These are phyloP conservation scores for Aspergillus piperis DNA, from an alignment of 2,329 filamentous ascomycete genomes.

Conservation along the genomic window DNA sequence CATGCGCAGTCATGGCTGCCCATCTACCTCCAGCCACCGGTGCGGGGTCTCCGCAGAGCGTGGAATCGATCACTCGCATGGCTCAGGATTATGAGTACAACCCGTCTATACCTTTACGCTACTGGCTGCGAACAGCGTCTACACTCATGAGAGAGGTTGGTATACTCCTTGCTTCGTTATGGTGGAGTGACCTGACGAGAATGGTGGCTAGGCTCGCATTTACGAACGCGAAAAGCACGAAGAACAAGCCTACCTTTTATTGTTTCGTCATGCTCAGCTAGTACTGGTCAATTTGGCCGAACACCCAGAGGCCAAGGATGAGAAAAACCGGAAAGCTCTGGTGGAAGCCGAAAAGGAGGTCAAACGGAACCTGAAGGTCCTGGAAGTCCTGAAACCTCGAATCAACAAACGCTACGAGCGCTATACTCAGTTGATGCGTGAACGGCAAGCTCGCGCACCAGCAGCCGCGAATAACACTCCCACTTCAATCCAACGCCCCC, in stretches of 20 bases:
- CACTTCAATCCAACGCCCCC: conserved; percentile 17
- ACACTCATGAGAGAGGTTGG: conserved; percentile 78
- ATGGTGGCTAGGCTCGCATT: conserved; percentile 66
- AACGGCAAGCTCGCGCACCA: conserved; percentile 47
- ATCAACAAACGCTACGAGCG: conserved; percentile 71
- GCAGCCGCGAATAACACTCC: conserved; percentile 16
- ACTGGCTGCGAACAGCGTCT: conserved; percentile 79
- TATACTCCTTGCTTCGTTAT: not conserved
- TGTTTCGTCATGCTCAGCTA: conserved; percentile 87
- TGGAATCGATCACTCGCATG: conserved; percentile 74
- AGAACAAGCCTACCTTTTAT: conserved; percentile 83
- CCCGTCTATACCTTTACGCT: conserved; percentile 70
- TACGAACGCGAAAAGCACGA: conserved; percentile 85
- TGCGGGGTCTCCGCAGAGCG: conserved; percentile 61
- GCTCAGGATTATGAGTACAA: conserved; percentile 84
- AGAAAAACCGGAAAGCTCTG: conserved; percentile 58
- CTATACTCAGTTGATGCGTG: conserved; percentile 59
- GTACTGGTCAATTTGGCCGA: conserved; percentile 71
- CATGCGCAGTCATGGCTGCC: conserved; percentile 27
- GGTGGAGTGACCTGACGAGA: not conserved
- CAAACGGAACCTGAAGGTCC: conserved; percentile 63
- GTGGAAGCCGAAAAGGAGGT: conserved; percentile 63
- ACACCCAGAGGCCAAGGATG: conserved; percentile 73
- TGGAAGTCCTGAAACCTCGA: conserved; percentile 78
- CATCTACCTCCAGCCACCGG: conserved; percentile 25